Evolutionary conservation across 441 rosid genomes (phyloP).

Genomic region (Breynia disticha): DNA sequence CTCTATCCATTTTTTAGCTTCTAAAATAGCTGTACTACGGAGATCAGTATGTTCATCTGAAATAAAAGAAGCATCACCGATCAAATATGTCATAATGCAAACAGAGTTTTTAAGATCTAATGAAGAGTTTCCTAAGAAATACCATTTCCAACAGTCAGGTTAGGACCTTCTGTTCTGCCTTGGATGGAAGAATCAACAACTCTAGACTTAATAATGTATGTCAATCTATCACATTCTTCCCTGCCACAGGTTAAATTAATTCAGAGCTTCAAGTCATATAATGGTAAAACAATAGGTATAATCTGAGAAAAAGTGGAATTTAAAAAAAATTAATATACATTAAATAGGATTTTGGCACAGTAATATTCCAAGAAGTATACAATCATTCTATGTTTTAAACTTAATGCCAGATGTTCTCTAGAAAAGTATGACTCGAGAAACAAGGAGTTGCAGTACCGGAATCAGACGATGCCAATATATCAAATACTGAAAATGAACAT

Average conservation of each 20-base stretch:
- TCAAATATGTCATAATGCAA: constrained; percentile 12
- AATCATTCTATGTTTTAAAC: too few species aligned
- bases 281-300: constrained; percentile 4
- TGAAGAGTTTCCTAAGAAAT: constrained; percentile 22
- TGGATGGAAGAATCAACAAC: constrained; percentile 35
- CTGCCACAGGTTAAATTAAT: constrained; percentile 38
- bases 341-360: not conserved
- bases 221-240: constrained; percentile 75
- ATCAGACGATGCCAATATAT: too few species aligned
- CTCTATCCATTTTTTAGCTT: constrained; percentile 76
- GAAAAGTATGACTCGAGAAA: not conserved
- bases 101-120: constrained; percentile 5
- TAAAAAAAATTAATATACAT: not conserved
- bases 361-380: not conserved
- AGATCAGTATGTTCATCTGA: constrained; percentile 45
- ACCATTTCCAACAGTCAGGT: constrained; percentile 31
- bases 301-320: not conserved
- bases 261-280: constrained; percentile 12
- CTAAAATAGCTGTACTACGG: constrained; percentile 42
- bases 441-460: not conserved
- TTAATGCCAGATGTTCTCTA: too few species aligned
- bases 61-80: constrained; percentile 15
- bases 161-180: constrained; percentile 19
- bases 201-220: constrained; percentile 61
- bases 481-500: too few species aligned